Evolutionary conservation across 768 basidiomycete genomes (phyloP).

Genomic region (Mrakia hoshinonis): DNA sequence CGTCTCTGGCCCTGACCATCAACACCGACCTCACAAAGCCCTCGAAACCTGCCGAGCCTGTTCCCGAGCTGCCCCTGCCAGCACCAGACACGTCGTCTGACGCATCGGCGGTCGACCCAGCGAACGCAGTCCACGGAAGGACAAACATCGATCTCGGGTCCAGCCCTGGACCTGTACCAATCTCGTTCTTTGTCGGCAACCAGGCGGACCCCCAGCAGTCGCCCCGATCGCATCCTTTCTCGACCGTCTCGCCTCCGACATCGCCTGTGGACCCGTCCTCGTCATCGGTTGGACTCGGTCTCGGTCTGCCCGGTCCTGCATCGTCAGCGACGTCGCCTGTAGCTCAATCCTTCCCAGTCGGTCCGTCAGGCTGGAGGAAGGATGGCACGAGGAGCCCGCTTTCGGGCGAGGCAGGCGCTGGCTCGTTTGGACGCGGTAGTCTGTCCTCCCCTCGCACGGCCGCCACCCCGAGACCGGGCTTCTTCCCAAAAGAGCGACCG

Average conservation of each 20-base stretch:
- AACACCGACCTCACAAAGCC: neutral
- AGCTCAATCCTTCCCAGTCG: neutral
- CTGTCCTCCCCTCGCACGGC: neutral
- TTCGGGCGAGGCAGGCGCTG: neutral
- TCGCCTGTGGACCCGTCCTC: neutral
- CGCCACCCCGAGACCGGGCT: neutral
- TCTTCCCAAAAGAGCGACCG: slow-evolving; percentile 21
- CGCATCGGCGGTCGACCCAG: neutral
- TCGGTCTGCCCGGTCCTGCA: neutral
- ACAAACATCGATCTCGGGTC: slow-evolving; percentile 5
- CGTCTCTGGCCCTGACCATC: neutral
- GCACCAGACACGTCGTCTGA: neutral
- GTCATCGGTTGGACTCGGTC: neutral
- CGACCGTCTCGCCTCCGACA: neutral
- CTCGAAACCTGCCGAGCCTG: neutral
- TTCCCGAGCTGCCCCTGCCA: neutral
- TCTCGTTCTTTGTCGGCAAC: slow-evolving; percentile 22
- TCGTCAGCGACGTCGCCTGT: neutral
- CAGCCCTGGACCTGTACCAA: slow-evolving; percentile 13
- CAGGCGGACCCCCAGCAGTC: neutral
- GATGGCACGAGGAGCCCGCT: neutral
- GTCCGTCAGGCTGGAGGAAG: neutral
- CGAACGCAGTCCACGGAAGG: slow-evolving; percentile 7
- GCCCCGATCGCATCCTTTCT: neutral
- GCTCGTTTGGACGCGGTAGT: slow-evolving; percentile 2